Base-by-base conservation (phyloP, 495 filamentous ascomycete genomes). In the Trichoderma reesei region DNA sequence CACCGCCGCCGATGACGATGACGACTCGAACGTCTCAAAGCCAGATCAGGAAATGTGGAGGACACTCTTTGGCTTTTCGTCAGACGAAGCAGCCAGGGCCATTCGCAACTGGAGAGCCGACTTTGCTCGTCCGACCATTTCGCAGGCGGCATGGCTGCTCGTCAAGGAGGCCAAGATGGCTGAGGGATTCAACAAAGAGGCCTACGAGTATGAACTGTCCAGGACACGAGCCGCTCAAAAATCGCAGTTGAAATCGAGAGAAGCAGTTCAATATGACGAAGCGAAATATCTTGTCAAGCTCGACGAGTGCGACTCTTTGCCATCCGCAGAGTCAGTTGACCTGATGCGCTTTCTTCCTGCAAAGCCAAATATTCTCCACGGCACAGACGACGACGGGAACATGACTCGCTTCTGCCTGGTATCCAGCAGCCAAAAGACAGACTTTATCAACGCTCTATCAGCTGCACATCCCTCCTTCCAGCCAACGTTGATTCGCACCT, bases 401-500 rank as follows among this genome's bases (percentile, higher is more conserved):
- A 60, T 61, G 3, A 34, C 38, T 8, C 67, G 71, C 61, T 74
- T 69, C 64, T 38, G 62, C 7, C 62, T 74, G 41, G 64, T 65
- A 71, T 59, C 68, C 67, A 5, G 10, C 9, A 2, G 46, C 59
- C 11, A 71, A 70, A 63, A 26, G 60, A 16, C 39, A 60, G 3
- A 67, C 5, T 18, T 74, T 26, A 46, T 69, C 31, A 14, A 63
- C 0, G 65, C 51, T 67, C 48, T 73, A 11, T 64, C 62, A 6
- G 31, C n/a, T 13, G 46, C 67, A 5, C 39, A 63, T 7, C 16
- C 41, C 16, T 20, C 20, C 33, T 74, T 68, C 66, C 59, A 63
- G 37, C 70, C 73, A 3, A 72, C 67, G 1, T 72, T 77, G 59
- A 65, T 78, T 61, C 72, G 65, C n/a, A 46, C 73, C 37, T 68